These are phyloP conservation scores for Macrophomina phaseolina DNA, from an alignment of 2,329 filamentous ascomycete genomes.

Conservation along the genomic window DNA sequence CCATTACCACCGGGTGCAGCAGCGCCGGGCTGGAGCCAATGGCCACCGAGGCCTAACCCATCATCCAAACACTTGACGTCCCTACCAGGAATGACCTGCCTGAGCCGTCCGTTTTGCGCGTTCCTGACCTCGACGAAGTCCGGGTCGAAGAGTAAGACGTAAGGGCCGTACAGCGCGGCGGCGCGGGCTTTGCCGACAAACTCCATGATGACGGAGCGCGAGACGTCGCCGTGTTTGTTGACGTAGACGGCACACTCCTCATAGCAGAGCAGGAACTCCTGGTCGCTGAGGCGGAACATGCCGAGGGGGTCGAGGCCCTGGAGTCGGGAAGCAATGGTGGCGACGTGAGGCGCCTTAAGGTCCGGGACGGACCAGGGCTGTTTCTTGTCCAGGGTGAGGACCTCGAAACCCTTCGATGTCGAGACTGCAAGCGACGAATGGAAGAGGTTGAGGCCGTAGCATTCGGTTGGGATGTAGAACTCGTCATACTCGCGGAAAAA, in stretches of 20 bases:
- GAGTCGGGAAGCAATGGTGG: slow-evolving; percentile 84
- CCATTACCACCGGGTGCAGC: slow-evolving; percentile 25
- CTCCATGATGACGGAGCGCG: slow-evolving; percentile 93
- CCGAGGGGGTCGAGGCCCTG: slow-evolving; percentile 83
- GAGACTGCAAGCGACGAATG: slow-evolving; percentile 91
- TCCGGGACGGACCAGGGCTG: slow-evolving; percentile 93
- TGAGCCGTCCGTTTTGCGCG: slow-evolving; percentile 88
- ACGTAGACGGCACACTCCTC: slow-evolving; percentile 97
- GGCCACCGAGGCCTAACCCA: slow-evolving; percentile 57
- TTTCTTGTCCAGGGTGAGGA: slow-evolving; percentile 97
- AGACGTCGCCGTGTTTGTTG: slow-evolving; percentile 97
- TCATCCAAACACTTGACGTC: slow-evolving; percentile 92
- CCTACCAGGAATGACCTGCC: slow-evolving; percentile 91
- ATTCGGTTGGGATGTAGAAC: slow-evolving; percentile 96
- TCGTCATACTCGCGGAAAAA: slow-evolving; percentile 99
- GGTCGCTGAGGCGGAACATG: slow-evolving; percentile 89
- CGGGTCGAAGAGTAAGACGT: slow-evolving; percentile 89
- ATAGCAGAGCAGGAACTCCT: slow-evolving; percentile 86
- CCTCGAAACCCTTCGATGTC: slow-evolving; percentile 90
- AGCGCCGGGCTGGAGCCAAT: slow-evolving; percentile 43
- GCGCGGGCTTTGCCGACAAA: slow-evolving; percentile 93
- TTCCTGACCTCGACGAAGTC: slow-evolving; percentile 98
- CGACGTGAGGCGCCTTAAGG: slow-evolving; percentile 76
- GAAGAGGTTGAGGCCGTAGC: slow-evolving; percentile 94
- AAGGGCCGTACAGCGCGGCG: slow-evolving; percentile 89